Evolutionary conservation across 2,329 filamentous ascomycete genomes (phyloP).

Genomic region (Pseudocercospora pini-densiflorae): DNA sequence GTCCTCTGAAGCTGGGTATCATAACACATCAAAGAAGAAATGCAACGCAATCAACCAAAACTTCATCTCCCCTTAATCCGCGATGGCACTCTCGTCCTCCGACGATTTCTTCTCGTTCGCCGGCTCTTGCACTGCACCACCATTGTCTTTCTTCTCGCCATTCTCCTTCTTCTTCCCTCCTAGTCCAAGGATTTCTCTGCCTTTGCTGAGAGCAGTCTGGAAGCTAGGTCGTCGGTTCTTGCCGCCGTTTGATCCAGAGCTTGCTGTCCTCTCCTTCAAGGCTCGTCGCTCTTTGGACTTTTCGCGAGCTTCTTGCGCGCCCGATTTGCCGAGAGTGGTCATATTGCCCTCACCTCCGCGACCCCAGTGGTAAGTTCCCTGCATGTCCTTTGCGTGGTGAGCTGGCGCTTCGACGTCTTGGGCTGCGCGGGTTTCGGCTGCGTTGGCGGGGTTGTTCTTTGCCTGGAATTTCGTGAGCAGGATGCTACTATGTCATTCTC

Average conservation of each 20-base stretch:
- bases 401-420: conserved; percentile 75
- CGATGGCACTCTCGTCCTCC: conserved; percentile 27
- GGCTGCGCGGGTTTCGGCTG: conserved; percentile 71
- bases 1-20: conserved; percentile 1
- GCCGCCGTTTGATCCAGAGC: conserved; percentile 26
- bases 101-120: conserved; percentile 9
- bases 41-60: not conserved
- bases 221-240: conserved; percentile 32
- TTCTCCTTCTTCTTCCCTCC: conserved; percentile 41
- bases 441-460: conserved; percentile 65
- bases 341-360: conserved; percentile 78
- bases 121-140: not conserved
- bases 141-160: conserved; percentile 1
- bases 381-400: conserved; percentile 57
- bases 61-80: not conserved
- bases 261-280: conserved; percentile 41
- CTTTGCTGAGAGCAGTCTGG: conserved; percentile 55
- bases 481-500: too few relatives aligned
- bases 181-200: conserved; percentile 56
- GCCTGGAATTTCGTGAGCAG: conserved; percentile 44
- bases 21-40: not conserved
- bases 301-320: conserved; percentile 45
- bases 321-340: conserved; percentile 47
- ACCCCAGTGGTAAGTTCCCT: conserved; percentile 68
- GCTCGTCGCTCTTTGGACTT: conserved; percentile 33